Evolutionary conservation across 2,329 filamentous ascomycete species (phyloP), one percentile per base, ranked within the genome.

Genomic region (Sporothrix brasiliensis): DNA sequence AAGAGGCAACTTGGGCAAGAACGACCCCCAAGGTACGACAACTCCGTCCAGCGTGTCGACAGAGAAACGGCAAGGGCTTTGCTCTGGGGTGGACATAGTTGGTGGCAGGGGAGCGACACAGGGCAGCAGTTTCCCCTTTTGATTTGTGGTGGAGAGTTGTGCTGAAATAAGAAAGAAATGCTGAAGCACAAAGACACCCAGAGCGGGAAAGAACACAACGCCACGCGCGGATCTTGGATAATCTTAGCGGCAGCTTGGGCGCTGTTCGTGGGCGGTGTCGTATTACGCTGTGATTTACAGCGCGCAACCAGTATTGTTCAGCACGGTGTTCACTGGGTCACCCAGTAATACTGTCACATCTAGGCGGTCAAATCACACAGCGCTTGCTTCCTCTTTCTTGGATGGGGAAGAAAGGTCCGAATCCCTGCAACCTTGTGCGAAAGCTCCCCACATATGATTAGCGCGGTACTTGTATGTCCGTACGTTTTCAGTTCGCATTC

Each of bases 31-130:
- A 34, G 34, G 34, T 34, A 34, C 34, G 34, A 34, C 34, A 34
- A 34, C 34, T 34, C 34, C 7, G 34, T 41, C 10, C 34, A 60
- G 27, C 30, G 24, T 49, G 24, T 14, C 6, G 19, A 60, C 16
- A 41, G 10, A 10, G 34, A 16, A 60, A 61, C 13, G 34, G 56
- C 56, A 34, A 44, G 56, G 56, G 19, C 50, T 21, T 53, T 53
- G 34, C 34, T n/a, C n/a, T 21, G 52, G 52, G 21, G 52, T 21
- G 14, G 50, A 30, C 39, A 41, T 7, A 2, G 54, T 39, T 2
- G 39, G 56, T 61, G 34, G 56, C 56, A 61, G 56, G 58, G 58
- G n/a, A 63, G 58, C 68, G 68, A 65, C 58, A 65, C 53, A 56
- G 34, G 34, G 34, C 34, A 30, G 27, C 27, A 30, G 27, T 30